A percentile compares a stretch with the other conserved stretches of the same genome.
Conservation (phyloP, 495 filamentous ascomycete species). For the Neurospora tetrasperma region DNA sequence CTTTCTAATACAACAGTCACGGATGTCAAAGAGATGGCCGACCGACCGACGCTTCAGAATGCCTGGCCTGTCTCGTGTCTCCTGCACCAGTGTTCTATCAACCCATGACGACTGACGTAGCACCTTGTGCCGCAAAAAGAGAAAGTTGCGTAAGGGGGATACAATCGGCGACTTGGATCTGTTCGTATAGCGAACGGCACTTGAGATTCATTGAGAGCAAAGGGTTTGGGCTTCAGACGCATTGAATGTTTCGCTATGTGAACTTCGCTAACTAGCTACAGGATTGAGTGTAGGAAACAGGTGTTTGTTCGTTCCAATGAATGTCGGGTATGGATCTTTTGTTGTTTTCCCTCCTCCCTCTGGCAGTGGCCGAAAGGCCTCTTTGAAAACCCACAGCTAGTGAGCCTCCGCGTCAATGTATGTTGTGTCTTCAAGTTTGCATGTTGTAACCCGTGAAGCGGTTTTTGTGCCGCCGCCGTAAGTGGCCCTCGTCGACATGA, state of each 20-base stretch:
- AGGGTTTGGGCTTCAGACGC: not conserved
- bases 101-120: not conserved
- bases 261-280: not conserved
- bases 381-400: not conserved
- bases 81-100: not conserved
- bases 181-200: not conserved
- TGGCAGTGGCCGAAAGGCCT: not conserved
- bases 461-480: not conserved
- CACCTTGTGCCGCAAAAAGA: not conserved
- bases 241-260: not conserved
- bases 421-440: not conserved
- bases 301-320: not conserved
- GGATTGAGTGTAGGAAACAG: not conserved
- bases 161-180: not conserved
- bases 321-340: not conserved
- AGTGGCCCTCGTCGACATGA: not conserved
- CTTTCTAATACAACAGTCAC: not conserved
- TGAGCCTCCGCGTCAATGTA: not conserved
- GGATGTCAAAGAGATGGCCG: not conserved
- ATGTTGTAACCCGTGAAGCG: not conserved
- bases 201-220: not conserved
- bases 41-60: not conserved
- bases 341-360: not conserved
- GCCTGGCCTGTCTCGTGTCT: not conserved
- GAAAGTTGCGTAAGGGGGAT: not conserved